Conservation (phyloP, 31 red algal species). For the Endocladia muricata region DNA sequence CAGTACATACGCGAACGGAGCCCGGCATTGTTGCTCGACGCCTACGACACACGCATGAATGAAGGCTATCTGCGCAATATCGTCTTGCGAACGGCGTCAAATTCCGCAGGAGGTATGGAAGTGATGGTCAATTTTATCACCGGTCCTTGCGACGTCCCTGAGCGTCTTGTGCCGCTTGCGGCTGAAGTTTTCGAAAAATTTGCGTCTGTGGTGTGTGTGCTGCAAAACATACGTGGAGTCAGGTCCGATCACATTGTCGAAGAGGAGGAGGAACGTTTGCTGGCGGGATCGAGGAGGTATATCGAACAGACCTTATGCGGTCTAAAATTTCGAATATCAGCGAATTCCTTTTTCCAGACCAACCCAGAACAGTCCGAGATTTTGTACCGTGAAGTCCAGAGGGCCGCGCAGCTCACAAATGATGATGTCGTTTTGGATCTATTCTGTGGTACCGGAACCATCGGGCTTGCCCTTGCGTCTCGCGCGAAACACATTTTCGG, state of each 20-base stretch:
- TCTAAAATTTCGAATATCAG: constrained; percentile 75
- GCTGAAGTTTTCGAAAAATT: constrained; percentile 53
- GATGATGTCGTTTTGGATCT: constrained; percentile 79
- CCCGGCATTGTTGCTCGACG: constrained; percentile 31
- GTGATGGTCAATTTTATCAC: constrained; percentile 91
- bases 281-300: constrained; percentile 27
- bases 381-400: constrained; percentile 50
- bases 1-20: constrained; percentile 46
- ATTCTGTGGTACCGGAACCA: constrained; percentile 94
- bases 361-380: constrained; percentile 64
- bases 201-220: constrained; percentile 70
- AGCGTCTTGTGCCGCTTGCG: constrained; percentile 55
- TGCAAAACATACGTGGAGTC: constrained; percentile 72
- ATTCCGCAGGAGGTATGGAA: constrained; percentile 44
- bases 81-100: constrained; percentile 70
- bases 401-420: constrained; percentile 41
- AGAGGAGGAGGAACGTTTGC: constrained; percentile 30
- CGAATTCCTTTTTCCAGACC: constrained; percentile 95
- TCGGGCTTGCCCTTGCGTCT: constrained; percentile 71
- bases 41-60: constrained; percentile 68
- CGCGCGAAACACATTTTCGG: constrained; percentile 56
- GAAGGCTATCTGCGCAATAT: constrained; percentile 83
- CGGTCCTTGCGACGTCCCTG: constrained; percentile 52
- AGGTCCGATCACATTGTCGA: constrained; percentile 33
- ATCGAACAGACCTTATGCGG: constrained; percentile 65